Evolutionary conservation across 106 monocot genomes (phyloP).

Genomic region (Dioscorea alata): DNA sequence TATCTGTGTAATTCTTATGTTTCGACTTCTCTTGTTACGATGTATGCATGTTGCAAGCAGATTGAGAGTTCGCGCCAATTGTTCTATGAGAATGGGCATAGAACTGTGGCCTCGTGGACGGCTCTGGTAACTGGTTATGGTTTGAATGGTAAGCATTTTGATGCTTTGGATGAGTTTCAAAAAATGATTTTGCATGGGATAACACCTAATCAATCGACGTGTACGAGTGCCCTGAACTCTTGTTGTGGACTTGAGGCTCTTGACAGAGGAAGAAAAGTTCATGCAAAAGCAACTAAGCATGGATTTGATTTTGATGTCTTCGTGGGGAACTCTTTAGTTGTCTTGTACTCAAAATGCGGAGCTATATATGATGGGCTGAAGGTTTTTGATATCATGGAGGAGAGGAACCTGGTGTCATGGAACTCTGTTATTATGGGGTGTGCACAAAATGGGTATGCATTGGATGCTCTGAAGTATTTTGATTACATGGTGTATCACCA

Average conservation of each 20-base stretch:
- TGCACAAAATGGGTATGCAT: constrained; percentile 61
- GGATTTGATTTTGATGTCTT: constrained; percentile 52
- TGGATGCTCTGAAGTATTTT: constrained; percentile 30
- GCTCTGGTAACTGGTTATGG: constrained; percentile 62
- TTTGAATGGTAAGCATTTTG: constrained; percentile 37
- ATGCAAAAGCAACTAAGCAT: constrained; percentile 33
- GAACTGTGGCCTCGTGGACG: constrained; percentile 59
- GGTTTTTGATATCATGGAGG: constrained; percentile 33
- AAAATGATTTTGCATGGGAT: constrained; percentile 34
- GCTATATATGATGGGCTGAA: constrained; percentile 35
- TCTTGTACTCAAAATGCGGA: constrained; percentile 68
- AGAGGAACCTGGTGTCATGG: constrained; percentile 74
- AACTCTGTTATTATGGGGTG: constrained; percentile 75
- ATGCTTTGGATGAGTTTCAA: constrained; percentile 40
- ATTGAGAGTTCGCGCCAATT: constrained; percentile 31
- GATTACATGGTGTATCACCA: constrained; percentile 35
- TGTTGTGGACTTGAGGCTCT: constrained; percentile 54
- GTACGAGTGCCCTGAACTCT: constrained; percentile 52
- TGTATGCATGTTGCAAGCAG: constrained; percentile 68
- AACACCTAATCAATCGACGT: constrained; percentile 60
- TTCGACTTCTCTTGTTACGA: constrained; percentile 59
- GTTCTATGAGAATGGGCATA: constrained; percentile 34
- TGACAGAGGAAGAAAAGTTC: constrained; percentile 48
- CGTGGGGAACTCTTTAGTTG: constrained; percentile 65
- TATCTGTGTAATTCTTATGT: constrained; percentile 38